Percentiles rank a stretch among this genome's conserved stretches.
Conservation (phyloP, 345 rosid species). For the Aquilaria malaccensis region DNA sequence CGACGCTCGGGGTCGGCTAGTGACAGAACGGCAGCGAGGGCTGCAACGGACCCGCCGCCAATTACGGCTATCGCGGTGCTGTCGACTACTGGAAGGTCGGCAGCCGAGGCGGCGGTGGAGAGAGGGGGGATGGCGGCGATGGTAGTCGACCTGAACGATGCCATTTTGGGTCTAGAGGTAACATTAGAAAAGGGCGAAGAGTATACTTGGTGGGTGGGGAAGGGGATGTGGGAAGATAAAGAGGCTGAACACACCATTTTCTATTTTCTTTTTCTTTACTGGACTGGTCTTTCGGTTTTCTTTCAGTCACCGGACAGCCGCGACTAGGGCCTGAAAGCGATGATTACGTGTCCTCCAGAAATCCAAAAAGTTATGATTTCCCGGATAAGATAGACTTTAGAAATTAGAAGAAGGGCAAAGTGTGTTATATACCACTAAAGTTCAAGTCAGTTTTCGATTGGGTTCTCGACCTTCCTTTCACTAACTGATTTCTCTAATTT, state of each 20-base stretch:
- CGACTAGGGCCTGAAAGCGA: not conserved
- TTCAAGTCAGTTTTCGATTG: no score
- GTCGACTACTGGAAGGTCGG: slow-evolving; percentile 40
- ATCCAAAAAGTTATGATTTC: no score
- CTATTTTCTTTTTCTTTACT: not conserved
- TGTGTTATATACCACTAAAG: no score
- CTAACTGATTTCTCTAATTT: no score
- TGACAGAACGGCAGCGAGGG: slow-evolving; percentile 71
- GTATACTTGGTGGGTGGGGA: slow-evolving; percentile 17
- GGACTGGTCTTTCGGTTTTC: no score
- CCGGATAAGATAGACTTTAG: no score
- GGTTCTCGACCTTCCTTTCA: no score
- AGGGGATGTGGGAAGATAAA: slow-evolving; percentile 33
- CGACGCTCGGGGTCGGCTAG: slow-evolving; percentile 76
- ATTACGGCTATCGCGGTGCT: slow-evolving; percentile 60
- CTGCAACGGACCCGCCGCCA: slow-evolving; percentile 85
- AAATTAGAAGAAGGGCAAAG: no score
- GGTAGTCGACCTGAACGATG: slow-evolving; percentile 13
- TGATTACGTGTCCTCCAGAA: slow-evolving; percentile 9
- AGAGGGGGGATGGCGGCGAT: slow-evolving; percentile 36
- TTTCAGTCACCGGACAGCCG: no score
- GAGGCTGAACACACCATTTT: slow-evolving; percentile 63
- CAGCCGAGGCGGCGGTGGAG: slow-evolving; percentile 32
- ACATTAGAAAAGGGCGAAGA: slow-evolving; percentile 26
- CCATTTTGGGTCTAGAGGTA: slow-evolving; percentile 9